These are phyloP conservation scores for Melanopsichium pennsylvanicum DNA, from an alignment of 1,284 basidiomycete species.

Conservation along the genomic window DNA sequence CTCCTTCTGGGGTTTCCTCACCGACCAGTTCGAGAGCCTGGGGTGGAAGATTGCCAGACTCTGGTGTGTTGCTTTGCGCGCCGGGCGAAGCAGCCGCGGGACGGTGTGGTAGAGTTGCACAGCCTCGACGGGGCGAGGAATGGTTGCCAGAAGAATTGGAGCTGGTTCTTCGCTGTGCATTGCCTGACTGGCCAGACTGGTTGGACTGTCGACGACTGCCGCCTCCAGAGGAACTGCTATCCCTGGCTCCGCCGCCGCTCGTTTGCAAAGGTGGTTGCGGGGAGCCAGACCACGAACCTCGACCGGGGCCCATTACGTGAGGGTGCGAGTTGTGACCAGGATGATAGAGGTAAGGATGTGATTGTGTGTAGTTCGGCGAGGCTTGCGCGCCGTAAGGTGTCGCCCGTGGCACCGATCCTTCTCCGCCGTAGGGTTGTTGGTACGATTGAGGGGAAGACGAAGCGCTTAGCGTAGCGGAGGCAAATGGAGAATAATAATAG, in stretches of 20 bases:
- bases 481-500: constrained; percentile 14
- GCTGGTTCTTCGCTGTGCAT: constrained; percentile 7
- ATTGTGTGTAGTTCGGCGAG: constrained; percentile 9
- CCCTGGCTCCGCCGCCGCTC: constrained; percentile 1
- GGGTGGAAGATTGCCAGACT: neutral
- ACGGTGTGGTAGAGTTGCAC: constrained; percentile 13
- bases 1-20: neutral
- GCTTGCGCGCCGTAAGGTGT: constrained; percentile 11
- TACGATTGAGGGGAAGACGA: constrained; percentile 16
- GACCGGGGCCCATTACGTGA: constrained; percentile 3
- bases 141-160: constrained; percentile 26
- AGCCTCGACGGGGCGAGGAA: constrained; percentile 11
- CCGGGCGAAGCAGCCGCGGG: constrained; percentile 2
- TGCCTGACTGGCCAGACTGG: constrained; percentile 10
- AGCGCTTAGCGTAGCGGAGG: constrained; percentile 7
- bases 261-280: neutral
- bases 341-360: constrained; percentile 17
- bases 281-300: constrained; percentile 8
- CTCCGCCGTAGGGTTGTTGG: constrained; percentile 10
- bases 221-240: constrained; percentile 4
- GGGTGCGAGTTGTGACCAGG: constrained; percentile 13
- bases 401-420: constrained; percentile 1
- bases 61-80: neutral
- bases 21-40: constrained; percentile 1
- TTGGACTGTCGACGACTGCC: constrained; percentile 19